Conservation (phyloP, 768 basidiomycete genomes). For the Pisolithus microcarpus region DNA sequence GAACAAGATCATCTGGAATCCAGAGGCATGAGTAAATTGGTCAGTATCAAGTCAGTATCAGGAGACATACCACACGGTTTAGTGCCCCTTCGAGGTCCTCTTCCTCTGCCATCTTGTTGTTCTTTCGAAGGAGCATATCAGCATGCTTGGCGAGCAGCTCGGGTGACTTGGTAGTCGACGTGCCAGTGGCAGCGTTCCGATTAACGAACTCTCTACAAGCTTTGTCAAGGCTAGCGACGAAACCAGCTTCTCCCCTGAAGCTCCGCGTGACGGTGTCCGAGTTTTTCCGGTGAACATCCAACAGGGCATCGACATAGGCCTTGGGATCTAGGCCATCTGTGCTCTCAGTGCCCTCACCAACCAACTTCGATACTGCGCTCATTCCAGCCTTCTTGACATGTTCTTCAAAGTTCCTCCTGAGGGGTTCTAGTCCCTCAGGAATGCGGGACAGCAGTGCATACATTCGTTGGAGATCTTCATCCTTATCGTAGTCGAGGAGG, state of each 20-base stretch:
- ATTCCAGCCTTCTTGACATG: slow-evolving; percentile 91
- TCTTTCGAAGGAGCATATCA: slow-evolving; percentile 85
- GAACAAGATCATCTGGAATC: slow-evolving; percentile 85
- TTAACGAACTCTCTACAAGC: slow-evolving; percentile 96
- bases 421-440: slow-evolving; percentile 80
- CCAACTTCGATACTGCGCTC: slow-evolving; percentile 68
- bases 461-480: slow-evolving; percentile 93
- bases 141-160: slow-evolving; percentile 90
- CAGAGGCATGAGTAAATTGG: slow-evolving; percentile 4
- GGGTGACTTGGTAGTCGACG: slow-evolving; percentile 79
- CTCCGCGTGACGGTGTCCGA: slow-evolving; percentile 80
- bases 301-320: slow-evolving; percentile 85
- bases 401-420: slow-evolving; percentile 88
- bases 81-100: slow-evolving; percentile 84
- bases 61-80: slow-evolving; percentile 70
- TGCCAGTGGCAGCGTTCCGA: slow-evolving; percentile 81
- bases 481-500: slow-evolving; percentile 87
- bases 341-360: slow-evolving; percentile 44
- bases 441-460: slow-evolving; percentile 86
- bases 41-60: background rate
- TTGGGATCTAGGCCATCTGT: slow-evolving; percentile 79
- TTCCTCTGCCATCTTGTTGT: slow-evolving; percentile 91
- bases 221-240: slow-evolving; percentile 89
- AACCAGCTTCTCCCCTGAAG: slow-evolving; percentile 89
- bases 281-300: slow-evolving; percentile 90